Evolutionary conservation across 2,329 filamentous ascomycete species (phyloP).

Genomic region (Ophiostoma australiae): DNA sequence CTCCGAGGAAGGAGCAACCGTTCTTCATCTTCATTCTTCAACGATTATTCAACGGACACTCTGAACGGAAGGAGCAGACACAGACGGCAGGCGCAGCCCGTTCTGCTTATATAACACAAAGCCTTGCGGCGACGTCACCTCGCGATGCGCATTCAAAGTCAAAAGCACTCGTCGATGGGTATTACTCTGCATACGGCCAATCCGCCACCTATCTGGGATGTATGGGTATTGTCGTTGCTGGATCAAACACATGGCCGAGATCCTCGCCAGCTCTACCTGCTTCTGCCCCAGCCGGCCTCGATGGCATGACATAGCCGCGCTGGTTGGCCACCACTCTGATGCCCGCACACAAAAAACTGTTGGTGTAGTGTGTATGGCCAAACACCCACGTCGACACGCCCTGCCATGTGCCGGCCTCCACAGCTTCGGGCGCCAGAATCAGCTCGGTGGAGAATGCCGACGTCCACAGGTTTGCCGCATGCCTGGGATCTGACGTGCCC

Average conservation of each 20-base stretch:
- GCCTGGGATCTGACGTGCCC: conserved; percentile 40
- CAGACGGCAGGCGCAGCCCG: neutral
- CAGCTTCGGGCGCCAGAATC: conserved; percentile 25
- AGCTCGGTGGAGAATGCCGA: conserved; percentile 52
- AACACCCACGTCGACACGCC: conserved; percentile 41
- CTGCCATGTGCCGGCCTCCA: conserved; percentile 29
- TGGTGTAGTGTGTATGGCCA: conserved; percentile 47
- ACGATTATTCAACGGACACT: neutral
- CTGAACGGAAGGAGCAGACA: neutral
- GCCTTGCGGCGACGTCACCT: neutral
- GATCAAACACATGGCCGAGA: neutral
- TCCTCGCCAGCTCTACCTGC: neutral
- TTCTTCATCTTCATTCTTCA: neutral
- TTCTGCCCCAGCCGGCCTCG: neutral
- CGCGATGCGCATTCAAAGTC: neutral
- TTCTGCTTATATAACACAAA: neutral
- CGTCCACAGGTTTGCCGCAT: conserved; percentile 36
- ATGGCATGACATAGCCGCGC: conserved; percentile 30
- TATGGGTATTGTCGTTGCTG: conserved; percentile 1
- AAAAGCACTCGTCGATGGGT: neutral
- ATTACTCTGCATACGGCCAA: neutral
- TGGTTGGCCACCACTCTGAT: conserved; percentile 42
- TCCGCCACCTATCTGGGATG: neutral
- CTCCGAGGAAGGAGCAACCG: conserved; percentile 4
- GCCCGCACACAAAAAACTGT: conserved; percentile 32